These are phyloP conservation scores for Venturia nashicola DNA, from an alignment of 2,329 filamentous ascomycete species.

Conservation along the genomic window DNA sequence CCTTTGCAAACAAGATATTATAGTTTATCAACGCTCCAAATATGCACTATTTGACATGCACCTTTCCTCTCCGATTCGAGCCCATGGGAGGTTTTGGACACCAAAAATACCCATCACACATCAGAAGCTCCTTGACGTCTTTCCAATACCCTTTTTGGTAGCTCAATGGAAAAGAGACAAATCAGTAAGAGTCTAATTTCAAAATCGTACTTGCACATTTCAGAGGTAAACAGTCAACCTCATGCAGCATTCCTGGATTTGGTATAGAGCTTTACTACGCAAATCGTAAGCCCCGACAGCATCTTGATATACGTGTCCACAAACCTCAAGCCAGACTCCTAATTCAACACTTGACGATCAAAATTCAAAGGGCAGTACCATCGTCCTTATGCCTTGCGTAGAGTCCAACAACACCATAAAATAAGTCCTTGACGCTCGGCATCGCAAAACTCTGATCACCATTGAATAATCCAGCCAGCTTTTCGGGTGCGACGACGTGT, in stretches of 20 bases:
- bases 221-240: background rate
- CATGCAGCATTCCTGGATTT: background rate
- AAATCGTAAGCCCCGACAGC: background rate
- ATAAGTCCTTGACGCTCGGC: slow-evolving; percentile 62
- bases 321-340: background rate
- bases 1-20: too few species aligned
- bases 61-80: too few species aligned
- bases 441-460: slow-evolving; percentile 55
- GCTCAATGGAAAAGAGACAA: too few species aligned
- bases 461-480: slow-evolving; percentile 59
- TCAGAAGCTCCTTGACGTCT: too few species aligned
- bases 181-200: too few species aligned
- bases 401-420: slow-evolving; percentile 56
- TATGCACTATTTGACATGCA: too few species aligned
- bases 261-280: background rate
- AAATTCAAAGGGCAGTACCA: background rate
- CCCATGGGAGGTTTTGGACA: too few species aligned
- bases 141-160: too few species aligned
- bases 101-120: too few species aligned
- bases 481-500: slow-evolving; percentile 55
- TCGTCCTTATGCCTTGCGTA: slow-evolving; percentile 40
- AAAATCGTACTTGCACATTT: background rate
- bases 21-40: too few species aligned
- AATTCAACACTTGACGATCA: background rate
- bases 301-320: background rate